Conservation (phyloP, 2,329 filamentous ascomycete species). For the Fusarium zealandicum region DNA sequence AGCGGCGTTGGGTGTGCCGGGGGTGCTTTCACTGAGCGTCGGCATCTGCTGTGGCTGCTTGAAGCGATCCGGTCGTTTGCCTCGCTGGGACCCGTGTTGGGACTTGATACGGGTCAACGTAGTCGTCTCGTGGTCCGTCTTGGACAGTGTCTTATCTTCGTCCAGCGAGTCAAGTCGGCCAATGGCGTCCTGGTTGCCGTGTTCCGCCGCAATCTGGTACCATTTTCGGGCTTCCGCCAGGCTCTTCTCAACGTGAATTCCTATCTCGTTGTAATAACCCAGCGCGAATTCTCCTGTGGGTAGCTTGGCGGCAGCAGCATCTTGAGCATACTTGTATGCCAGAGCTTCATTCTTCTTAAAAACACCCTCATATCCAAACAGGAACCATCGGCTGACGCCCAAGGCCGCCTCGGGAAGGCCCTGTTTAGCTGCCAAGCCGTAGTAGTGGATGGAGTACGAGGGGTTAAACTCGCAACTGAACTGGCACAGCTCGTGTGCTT, state of each 20-base stretch:
- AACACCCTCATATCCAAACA: constrained; percentile 90
- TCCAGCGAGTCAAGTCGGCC: constrained; percentile 84
- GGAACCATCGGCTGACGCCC: constrained; percentile 97
- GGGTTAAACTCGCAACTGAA: constrained; percentile 95
- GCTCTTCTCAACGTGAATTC: constrained; percentile 87
- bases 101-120: constrained; percentile 89
- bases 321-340: constrained; percentile 87
- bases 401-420: constrained; percentile 93
- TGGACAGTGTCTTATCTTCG: constrained; percentile 83
- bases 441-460: constrained; percentile 92
- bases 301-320: constrained; percentile 82
- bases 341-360: constrained; percentile 96
- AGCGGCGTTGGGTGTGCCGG: constrained; percentile 41
- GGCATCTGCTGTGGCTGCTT: constrained; percentile 59
- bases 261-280: constrained; percentile 97
- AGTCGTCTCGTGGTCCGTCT: constrained; percentile 90
- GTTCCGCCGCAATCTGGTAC: constrained; percentile 89
- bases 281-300: constrained; percentile 94
- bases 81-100: constrained; percentile 73
- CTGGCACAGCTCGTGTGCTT: constrained; percentile 92
- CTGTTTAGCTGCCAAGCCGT: constrained; percentile 88
- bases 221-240: constrained; percentile 82
- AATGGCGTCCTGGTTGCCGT: constrained; percentile 89
- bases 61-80: constrained; percentile 67
- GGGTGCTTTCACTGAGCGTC: constrained; percentile 54